These are phyloP conservation scores for Neurospora tetrasperma DNA, from an alignment of 495 filamentous ascomycete genomes.

Conservation along the genomic window DNA sequence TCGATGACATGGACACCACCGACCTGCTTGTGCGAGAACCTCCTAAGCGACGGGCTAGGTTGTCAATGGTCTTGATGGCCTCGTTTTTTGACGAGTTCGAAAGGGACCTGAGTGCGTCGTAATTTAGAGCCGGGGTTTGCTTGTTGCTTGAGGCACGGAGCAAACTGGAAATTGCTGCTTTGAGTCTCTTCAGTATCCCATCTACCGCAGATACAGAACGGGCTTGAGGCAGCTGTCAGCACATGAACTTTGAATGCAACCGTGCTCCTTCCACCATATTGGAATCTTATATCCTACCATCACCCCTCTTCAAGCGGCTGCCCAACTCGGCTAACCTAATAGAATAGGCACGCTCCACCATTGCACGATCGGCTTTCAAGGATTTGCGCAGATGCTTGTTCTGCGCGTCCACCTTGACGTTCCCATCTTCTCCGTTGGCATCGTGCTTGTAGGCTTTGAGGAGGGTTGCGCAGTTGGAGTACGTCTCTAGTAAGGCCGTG, in stretches of 20 bases:
- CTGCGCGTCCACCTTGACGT: slow-evolving; percentile 24
- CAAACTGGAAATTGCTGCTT: slow-evolving; percentile 15
- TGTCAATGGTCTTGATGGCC: slow-evolving; percentile 24
- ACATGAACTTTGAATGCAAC: not conserved
- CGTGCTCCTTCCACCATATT: not conserved
- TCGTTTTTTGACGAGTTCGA: slow-evolving; percentile 25
- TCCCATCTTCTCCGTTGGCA: slow-evolving; percentile 2
- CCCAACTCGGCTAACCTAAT: slow-evolving; percentile 16
- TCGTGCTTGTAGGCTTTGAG: slow-evolving; percentile 19
- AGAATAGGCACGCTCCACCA: slow-evolving; percentile 20
- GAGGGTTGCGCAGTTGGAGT: slow-evolving; percentile 26
- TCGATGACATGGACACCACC: slow-evolving; percentile 8
- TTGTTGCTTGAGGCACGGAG: slow-evolving; percentile 16
- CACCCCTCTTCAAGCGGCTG: slow-evolving; percentile 19
- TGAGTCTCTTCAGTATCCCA: slow-evolving; percentile 21
- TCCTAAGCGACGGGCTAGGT: slow-evolving; percentile 22
- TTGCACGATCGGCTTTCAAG: slow-evolving; percentile 20
- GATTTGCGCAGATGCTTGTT: slow-evolving; percentile 24
- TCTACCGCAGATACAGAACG: slow-evolving; percentile 20
- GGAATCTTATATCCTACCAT: slow-evolving; percentile 15
- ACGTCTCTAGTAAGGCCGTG: slow-evolving; percentile 22
- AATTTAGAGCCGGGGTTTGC: slow-evolving; percentile 19
- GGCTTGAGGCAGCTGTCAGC: slow-evolving; percentile 11
- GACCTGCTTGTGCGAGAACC: slow-evolving; percentile 10
- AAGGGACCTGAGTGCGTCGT: slow-evolving; percentile 25